These are phyloP conservation scores for Musa beccarii DNA, from an alignment of 176 grass and related monocot genomes.

Conservation along the genomic window DNA sequence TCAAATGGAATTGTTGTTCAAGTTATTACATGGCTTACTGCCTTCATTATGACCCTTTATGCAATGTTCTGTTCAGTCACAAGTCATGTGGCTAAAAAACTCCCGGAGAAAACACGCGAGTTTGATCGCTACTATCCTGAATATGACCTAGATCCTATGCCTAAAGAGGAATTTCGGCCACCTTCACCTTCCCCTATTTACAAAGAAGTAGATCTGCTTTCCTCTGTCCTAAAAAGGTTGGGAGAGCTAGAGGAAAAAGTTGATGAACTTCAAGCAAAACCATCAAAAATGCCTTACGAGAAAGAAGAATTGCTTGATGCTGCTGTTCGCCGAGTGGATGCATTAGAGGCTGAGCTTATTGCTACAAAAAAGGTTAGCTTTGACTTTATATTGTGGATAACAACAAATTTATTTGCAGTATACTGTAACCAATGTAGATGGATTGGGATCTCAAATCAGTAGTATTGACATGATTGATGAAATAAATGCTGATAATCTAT, in stretches of 20 bases:
- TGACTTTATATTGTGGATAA: constrained; percentile 5
- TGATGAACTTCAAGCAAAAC: constrained; percentile 49
- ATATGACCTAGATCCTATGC: constrained; percentile 27
- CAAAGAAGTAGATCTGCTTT: constrained; percentile 23
- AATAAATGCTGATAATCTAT: too few relatives aligned
- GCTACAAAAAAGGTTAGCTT: constrained; percentile 73
- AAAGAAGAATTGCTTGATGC: constrained; percentile 70
- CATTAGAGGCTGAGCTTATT: constrained; percentile 89
- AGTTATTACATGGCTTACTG: constrained; percentile 36
- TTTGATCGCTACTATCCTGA: constrained; percentile 21
- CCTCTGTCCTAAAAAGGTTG: constrained; percentile 36
- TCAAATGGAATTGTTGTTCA: constrained; percentile 24
- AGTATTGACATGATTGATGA: not conserved
- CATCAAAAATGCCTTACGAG: constrained; percentile 66
- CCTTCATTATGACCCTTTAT: constrained; percentile 47
- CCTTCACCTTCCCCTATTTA: constrained; percentile 78
- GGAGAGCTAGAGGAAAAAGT: constrained; percentile 75
- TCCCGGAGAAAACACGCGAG: constrained; percentile 27
- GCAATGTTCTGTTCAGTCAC: constrained; percentile 40
- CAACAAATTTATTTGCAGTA: not conserved
- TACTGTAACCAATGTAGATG: too few relatives aligned
- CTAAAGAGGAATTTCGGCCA: constrained; percentile 77
- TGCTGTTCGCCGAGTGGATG: constrained; percentile 53
- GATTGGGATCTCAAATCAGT: not conserved
- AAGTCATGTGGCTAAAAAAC: constrained; percentile 38